Evolutionary conservation across 2,329 filamentous ascomycete species (phyloP).

Genomic region (Ascochyta fabae): DNA sequence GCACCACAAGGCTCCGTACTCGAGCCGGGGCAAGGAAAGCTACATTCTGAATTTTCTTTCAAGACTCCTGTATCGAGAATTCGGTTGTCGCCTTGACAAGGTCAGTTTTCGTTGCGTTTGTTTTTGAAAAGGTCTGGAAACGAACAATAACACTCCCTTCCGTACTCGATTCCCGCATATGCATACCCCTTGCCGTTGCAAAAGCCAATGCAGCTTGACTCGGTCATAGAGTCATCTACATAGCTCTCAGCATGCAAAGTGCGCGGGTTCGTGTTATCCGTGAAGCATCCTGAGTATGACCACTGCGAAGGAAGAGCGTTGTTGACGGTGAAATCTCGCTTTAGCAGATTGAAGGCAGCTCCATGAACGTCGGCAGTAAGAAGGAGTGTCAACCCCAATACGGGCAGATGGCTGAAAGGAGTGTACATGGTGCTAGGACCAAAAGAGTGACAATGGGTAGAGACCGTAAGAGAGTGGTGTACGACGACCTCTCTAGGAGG

Average conservation of each 20-base stretch:
- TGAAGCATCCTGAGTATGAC: conserved; percentile 1
- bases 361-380: not conserved
- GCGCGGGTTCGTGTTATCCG: not conserved
- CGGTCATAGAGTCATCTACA: not conserved
- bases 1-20: not conserved
- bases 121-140: not conserved
- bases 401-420: not conserved
- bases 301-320: not conserved
- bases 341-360: not conserved
- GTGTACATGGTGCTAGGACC: not conserved
- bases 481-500: not conserved
- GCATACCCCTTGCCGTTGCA: not conserved
- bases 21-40: not conserved
- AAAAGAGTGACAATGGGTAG: not conserved
- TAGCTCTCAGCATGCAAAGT: not conserved
- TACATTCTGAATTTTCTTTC: not conserved
- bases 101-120: not conserved
- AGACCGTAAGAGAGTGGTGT: not conserved
- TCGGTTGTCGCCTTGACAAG: not conserved
- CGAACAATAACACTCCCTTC: not conserved
- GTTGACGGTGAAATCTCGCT: not conserved
- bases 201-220: not conserved
- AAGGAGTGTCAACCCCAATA: not conserved
- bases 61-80: not conserved
- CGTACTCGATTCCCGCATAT: not conserved